Base-by-base conservation (phyloP, 2,329 filamentous ascomycete genomes). In the Aureobasidium sp. region DNA sequence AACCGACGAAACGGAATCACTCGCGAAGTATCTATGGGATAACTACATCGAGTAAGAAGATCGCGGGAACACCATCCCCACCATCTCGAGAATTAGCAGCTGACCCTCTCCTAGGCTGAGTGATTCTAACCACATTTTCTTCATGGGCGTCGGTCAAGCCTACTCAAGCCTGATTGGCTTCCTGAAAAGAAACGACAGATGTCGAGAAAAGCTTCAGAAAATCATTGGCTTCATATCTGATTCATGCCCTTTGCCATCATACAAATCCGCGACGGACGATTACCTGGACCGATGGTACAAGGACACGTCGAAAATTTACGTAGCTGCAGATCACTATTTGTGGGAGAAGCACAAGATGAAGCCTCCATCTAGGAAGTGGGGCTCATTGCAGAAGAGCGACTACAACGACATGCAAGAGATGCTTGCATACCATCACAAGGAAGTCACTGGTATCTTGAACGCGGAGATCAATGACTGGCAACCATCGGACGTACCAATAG, bases 21-120 rank as follows among this genome's bases (percentile, higher is more conserved):
- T 97, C 12, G 85, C 93, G 5, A 86, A 83, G 64, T 97, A 96
- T 70, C 79, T 99, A 15, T 99, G 94, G 94, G 92, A 97, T 68
- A 99, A 99, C 71, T 97, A 97, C 70, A 85, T 99, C 23, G 90
- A 96, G 78, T 84, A 74, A 68, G 78, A 26, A 26, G 8, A 32
- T 32, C 29, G 9, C 12, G 9, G 32, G 1, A 8, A 34, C 10
- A 8, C 9, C 9, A 34, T 10, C 10, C 32, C 9, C 9, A 10
- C 10, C 9, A 10, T 10, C 32, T 34, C 10, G 32, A 34, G 9
- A 34, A 34, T 34, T 34, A 9, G 32, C 9, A 9, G 32, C 32
- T 34, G 9, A 34, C 32, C 9, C 2, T 34, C 32, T 34, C 8
- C 9, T 34, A 80, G 89, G 36, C 86, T 87, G 56, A 82, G 79